These are phyloP conservation scores for Ophiostoma himal-ulmi DNA, from an alignment of 2,329 filamentous ascomycete genomes.

Conservation along the genomic window DNA sequence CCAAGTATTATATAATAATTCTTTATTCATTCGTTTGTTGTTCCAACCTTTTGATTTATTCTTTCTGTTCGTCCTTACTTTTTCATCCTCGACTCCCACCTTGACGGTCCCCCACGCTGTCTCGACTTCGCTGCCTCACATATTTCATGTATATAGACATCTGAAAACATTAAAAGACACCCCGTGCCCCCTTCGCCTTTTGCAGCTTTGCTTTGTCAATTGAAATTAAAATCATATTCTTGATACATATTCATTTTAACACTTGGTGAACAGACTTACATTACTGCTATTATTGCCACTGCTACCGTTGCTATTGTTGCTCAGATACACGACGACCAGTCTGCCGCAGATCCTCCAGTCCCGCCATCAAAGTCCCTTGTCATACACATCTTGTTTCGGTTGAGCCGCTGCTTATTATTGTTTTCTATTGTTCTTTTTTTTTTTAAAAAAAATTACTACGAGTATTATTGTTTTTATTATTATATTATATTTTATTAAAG, in stretches of 20 bases:
- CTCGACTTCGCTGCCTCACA: background rate
- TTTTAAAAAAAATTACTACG: too few relatives aligned
- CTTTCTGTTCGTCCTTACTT: background rate
- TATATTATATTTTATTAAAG: background rate
- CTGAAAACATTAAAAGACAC: constrained; percentile 2
- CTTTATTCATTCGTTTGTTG: background rate
- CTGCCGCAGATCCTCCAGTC: constrained; percentile 23
- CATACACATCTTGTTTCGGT: constrained; percentile 28
- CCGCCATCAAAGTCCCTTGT: constrained; percentile 19
- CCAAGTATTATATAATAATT: background rate
- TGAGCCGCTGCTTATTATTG: constrained; percentile 25
- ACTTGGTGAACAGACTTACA: background rate
- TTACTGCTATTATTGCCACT: background rate
- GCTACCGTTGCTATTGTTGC: constrained; percentile 4
- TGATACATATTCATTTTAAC: background rate
- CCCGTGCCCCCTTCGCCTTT: background rate
- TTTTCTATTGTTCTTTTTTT: background rate
- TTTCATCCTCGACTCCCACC: background rate
- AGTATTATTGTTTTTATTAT: background rate
- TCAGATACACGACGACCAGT: constrained; percentile 8
- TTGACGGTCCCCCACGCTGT: constrained; percentile 7
- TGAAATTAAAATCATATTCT: background rate
- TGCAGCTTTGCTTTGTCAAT: background rate
- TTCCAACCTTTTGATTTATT: background rate
- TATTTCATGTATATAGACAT: background rate